Conservation (phyloP, 208 protist species). For the Leptomonas pyrrhocoris region DNA sequence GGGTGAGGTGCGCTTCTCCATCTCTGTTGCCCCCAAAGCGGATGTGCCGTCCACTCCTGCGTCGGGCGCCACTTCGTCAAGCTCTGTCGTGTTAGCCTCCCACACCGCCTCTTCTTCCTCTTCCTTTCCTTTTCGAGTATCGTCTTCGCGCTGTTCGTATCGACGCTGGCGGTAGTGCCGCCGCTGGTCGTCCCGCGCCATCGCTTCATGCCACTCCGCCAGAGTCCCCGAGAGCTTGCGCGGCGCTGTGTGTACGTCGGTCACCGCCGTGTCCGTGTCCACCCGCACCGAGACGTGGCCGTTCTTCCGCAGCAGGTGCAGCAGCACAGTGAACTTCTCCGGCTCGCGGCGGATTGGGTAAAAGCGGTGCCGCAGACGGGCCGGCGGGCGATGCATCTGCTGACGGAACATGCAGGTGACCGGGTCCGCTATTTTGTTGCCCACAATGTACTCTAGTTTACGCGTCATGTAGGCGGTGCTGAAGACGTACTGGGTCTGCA, state of each 20-base stretch:
- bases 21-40: too few species aligned
- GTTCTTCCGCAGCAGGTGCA: slow-evolving; percentile 71
- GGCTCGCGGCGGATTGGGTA: slow-evolving; percentile 50
- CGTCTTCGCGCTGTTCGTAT: too few species aligned
- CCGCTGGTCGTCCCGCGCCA: background rate
- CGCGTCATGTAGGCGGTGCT: slow-evolving; percentile 74
- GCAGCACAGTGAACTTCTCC: slow-evolving; percentile 74
- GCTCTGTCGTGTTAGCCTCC: too few species aligned
- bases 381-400: slow-evolving; percentile 62
- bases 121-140: too few species aligned
- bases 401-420: slow-evolving; percentile 66
- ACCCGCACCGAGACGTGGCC: slow-evolving; percentile 48
- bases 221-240: slow-evolving; percentile 55
- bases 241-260: slow-evolving; percentile 40
- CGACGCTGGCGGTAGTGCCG: background rate
- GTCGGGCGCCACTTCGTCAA: too few species aligned
- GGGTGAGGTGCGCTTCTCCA: too few species aligned
- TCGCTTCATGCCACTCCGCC: slow-evolving; percentile 39
- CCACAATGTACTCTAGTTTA: slow-evolving; percentile 74
- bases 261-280: slow-evolving; percentile 56
- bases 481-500: slow-evolving; percentile 86
- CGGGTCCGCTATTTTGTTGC: slow-evolving; percentile 49
- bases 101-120: slow-evolving; percentile 2
- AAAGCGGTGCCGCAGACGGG: slow-evolving; percentile 72
- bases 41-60: too few species aligned